Conservation (phyloP, 768 basidiomycete genomes). For the Auriculariales sp. region DNA sequence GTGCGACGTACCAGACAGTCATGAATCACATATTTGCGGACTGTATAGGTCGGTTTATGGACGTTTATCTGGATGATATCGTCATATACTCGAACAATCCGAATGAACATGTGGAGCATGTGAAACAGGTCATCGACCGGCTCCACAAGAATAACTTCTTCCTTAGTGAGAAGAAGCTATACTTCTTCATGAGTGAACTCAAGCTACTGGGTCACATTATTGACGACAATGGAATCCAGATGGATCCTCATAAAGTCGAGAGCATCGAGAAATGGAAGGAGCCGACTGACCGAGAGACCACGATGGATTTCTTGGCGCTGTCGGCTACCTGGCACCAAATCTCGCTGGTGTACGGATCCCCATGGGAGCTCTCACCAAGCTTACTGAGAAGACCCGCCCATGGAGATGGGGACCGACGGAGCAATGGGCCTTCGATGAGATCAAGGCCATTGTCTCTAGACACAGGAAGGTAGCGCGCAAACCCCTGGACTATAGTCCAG, state of each 20-base stretch:
- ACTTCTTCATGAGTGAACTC: slow-evolving; percentile 16
- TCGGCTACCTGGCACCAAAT: slow-evolving; percentile 16
- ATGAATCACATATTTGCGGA: slow-evolving; percentile 26
- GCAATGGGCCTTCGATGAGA: slow-evolving; percentile 5
- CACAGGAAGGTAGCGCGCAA: not conserved
- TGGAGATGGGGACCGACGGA: slow-evolving; percentile 1
- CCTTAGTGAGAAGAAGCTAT: slow-evolving; percentile 20
- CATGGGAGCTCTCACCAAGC: not conserved
- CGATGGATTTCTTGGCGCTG: slow-evolving; percentile 20
- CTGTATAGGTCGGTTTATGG: slow-evolving; percentile 18
- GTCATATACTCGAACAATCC: slow-evolving; percentile 18
- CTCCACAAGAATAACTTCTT: slow-evolving; percentile 20
- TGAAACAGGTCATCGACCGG: slow-evolving; percentile 19
- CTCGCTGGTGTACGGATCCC: not conserved
- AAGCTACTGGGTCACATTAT: slow-evolving; percentile 20
- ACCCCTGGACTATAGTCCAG: slow-evolving; percentile 8
- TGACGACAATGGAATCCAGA: slow-evolving; percentile 22
- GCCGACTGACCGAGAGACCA: slow-evolving; percentile 17
- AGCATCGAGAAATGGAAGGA: slow-evolving; percentile 16
- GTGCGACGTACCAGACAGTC: slow-evolving; percentile 26
- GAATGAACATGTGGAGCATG: slow-evolving; percentile 17
- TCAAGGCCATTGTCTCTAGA: slow-evolving; percentile 3
- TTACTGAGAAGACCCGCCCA: not conserved
- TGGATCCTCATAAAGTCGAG: slow-evolving; percentile 32
- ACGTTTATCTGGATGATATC: slow-evolving; percentile 23